Base-by-base conservation (phyloP, 1,139 yeast species). In the Lodderomyces beijingensis region DNA sequence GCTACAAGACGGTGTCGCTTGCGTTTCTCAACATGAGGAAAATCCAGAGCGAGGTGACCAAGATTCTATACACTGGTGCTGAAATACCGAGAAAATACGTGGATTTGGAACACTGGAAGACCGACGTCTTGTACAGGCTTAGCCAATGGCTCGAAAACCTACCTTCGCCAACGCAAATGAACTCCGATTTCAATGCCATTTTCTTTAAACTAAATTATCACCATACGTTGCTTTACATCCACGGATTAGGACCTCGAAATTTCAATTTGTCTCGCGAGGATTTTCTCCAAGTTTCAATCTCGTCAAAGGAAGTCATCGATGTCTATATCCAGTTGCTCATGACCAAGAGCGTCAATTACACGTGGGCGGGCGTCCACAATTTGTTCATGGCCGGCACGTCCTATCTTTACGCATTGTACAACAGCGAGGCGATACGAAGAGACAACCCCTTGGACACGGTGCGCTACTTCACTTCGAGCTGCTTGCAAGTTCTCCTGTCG, bases 291-390 rank as follows among this genome's bases (percentile, higher is more conserved):
- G 75, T 85, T n/a, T 70, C 74, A 12, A 76, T 73, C 18, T 74
- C 89, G 1, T 75, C 93, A 1, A 74, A 72, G 43, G 79, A 79
- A 28, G 71, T 86, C 26, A 79, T 87, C 35, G 62, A 67, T 28
- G 71, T 78, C 27, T 88, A 85, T 52, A 62, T 71, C 30, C 74
- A 70, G 32, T 59, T 87, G 27, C 74, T 74, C 43, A 56, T 62
- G 14, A 68, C 68, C 21, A 75, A 74, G 44, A 66, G 75, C 30
- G 70, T 87, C 40, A 87, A 87, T 53, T 88, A 84, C 56, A 86
- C 96, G 0, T 88, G 96, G 96, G 91, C 89, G 1, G 94, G 94
- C 0, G 91, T 87, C 2, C 94, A 87, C 53, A 87, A 86, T 53
- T 61, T 86, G 35, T 86, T 86, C 51, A 81, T 84, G 82, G 91